These are phyloP conservation scores for Ceratocystis huliohia DNA, from an alignment of 2,329 filamentous ascomycete genomes.

Conservation along the genomic window DNA sequence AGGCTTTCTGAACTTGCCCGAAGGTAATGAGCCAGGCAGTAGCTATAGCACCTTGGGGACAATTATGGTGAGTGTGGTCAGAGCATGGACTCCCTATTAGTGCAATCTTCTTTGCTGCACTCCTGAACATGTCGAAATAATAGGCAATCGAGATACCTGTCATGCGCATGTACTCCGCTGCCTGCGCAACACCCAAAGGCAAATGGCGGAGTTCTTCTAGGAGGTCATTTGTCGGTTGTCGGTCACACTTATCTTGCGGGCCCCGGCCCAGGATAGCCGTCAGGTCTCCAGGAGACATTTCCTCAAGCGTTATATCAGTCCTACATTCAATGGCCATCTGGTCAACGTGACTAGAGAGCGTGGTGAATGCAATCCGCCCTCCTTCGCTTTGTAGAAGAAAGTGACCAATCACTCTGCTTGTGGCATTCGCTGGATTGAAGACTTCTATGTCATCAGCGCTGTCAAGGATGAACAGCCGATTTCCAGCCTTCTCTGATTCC, in stretches of 20 bases:
- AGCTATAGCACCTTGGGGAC: not conserved
- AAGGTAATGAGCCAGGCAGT: not conserved
- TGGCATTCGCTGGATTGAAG: not conserved
- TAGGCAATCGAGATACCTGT: not conserved
- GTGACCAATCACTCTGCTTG: slow-evolving; percentile 8
- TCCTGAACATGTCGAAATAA: not conserved
- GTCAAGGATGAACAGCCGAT: slow-evolving; percentile 25
- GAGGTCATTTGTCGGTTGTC: not conserved
- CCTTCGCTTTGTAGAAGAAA: slow-evolving; percentile 25
- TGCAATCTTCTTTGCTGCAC: not conserved
- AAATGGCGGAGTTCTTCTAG: slow-evolving; percentile 13
- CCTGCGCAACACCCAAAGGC: slow-evolving; percentile 22
- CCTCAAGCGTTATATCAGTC: not conserved
- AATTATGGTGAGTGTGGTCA: not conserved
- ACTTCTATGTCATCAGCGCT: slow-evolving; percentile 23
- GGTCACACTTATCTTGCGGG: not conserved
- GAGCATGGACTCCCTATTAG: not conserved
- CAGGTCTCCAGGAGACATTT: not conserved
- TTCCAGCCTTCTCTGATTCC: slow-evolving; percentile 21
- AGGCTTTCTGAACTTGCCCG: not conserved
- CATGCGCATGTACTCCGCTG: slow-evolving; percentile 20
- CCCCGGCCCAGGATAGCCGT: not conserved
- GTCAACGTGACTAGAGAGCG: not conserved
- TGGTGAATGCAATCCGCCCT: slow-evolving; percentile 10
- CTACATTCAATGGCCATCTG: not conserved